These are phyloP conservation scores for Arabidopsis thaliana DNA, from an alignment of 345 rosid species.

Conservation along the genomic window DNA sequence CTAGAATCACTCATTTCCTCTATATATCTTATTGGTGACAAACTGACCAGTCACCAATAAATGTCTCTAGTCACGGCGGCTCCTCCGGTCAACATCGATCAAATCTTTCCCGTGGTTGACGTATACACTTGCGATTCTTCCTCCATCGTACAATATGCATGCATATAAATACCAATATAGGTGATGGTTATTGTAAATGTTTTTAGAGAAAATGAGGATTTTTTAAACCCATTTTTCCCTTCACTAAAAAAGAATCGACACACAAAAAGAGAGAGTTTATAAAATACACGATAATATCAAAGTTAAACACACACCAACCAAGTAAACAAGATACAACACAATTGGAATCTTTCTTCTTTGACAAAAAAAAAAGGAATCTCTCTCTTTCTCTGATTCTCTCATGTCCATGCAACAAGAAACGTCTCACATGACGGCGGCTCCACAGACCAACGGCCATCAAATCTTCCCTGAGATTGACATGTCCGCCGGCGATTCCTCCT, in stretches of 20 bases:
- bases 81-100: constrained; percentile 46
- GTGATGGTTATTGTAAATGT: too few species aligned
- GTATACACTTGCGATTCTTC: constrained; percentile 68
- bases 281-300: too few species aligned
- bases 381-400: background rate
- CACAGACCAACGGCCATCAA: constrained; percentile 47
- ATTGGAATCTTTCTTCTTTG: too few species aligned
- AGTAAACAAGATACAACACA: too few species aligned
- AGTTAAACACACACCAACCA: too few species aligned
- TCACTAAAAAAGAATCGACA: too few species aligned
- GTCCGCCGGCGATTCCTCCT: constrained; percentile 64
- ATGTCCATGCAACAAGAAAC: constrained; percentile 44
- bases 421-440: constrained; percentile 58
- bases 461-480: constrained; percentile 80
- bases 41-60: constrained; percentile 33
- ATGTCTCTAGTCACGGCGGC: constrained; percentile 63
- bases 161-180: too few species aligned
- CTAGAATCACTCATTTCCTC: constrained; percentile 1
- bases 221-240: too few species aligned
- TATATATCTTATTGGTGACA: too few species aligned
- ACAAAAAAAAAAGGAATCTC: background rate
- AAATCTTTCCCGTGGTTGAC: constrained; percentile 74
- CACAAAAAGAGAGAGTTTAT: too few species aligned
- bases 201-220: too few species aligned
- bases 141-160: constrained; percentile 44